Evolutionary conservation across 1,284 basidiomycete species (phyloP), one percentile per base, ranked within the genome.

Genomic region (Sanguinoderma infundibulare): DNA sequence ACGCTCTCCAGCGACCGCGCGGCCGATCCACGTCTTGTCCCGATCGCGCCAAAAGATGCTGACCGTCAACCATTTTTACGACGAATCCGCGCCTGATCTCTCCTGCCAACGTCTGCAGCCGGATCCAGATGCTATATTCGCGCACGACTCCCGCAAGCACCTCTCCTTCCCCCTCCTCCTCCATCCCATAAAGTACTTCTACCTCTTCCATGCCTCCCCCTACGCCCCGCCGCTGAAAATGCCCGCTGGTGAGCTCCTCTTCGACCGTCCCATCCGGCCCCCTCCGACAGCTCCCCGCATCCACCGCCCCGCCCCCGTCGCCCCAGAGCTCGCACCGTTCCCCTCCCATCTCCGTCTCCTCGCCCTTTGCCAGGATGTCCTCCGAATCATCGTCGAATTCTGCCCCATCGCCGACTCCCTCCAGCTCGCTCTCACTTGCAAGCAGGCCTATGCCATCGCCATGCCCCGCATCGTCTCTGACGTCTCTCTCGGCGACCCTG

Each of bases 381-480:
- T 69, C 55, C 51, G 54, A 22, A 40, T 56, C 55, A 69, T 69
- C 63, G 42, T 57, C 57, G 54, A 56, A 46, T 64, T 60, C 56
- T 63, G 63, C 44, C 47, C 55, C 10, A 42, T 58, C 55, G 39
- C 12, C 30, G 67, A 67, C 51, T 63, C 67, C 40, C 60, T 65
- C 51, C 63, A 62, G 36, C 59, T 69, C 42, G 64, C 63, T 38
- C 53, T 55, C 49, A 69, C 67, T 39, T 69, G 67, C 63, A 60
- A 55, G 46, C 52, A 55, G n/a, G 67, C 61, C 17, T 63, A 69
- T 40, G 56, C 55, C 12, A 39, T 67, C 38, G 62, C 61, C 51
- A 63, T 65, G 61, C 65, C 67, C 55, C 67, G 63, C 61, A 53
- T 63, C 53, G 58, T 67, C 58, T 53, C 67, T 30, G 67, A 69